Conservation (phyloP, 2,329 filamentous ascomycete genomes). For the Claviceps africana region DNA sequence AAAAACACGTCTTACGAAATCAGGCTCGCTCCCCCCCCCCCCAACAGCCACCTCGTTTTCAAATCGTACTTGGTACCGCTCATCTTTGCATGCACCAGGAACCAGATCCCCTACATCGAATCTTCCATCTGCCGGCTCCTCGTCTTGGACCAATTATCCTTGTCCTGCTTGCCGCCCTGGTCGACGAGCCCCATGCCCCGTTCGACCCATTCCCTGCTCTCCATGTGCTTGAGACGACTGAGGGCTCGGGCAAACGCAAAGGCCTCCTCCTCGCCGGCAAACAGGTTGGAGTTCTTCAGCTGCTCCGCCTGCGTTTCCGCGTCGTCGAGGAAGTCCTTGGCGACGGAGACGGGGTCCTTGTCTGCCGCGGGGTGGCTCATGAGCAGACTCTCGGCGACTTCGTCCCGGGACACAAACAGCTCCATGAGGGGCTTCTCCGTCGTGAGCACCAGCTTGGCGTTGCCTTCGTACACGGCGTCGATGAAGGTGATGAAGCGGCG, state of each 20-base stretch:
- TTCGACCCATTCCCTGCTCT: constrained; percentile 88
- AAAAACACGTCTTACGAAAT: neutral
- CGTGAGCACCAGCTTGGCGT: constrained; percentile 91
- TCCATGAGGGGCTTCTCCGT: constrained; percentile 72
- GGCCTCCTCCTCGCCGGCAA: constrained; percentile 87
- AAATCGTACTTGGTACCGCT: too few species aligned
- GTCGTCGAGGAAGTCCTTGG: constrained; percentile 72
- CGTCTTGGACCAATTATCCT: constrained; percentile 50
- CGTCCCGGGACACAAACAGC: constrained; percentile 66
- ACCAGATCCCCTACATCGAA: constrained; percentile 34
- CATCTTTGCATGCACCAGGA: neutral
- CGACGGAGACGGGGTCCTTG: constrained; percentile 11
- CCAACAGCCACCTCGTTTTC: too few species aligned
- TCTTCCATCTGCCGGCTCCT: constrained; percentile 56
- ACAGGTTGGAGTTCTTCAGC: constrained; percentile 74
- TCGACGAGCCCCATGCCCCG: constrained; percentile 55
- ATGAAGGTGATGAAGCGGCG: constrained; percentile 94
- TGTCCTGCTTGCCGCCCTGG: constrained; percentile 49
- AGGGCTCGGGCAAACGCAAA: constrained; percentile 91
- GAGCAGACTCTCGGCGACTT: constrained; percentile 46
- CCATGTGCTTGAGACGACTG: constrained; percentile 80
- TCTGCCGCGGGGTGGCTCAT: constrained; percentile 20
- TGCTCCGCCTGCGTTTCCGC: constrained; percentile 71
- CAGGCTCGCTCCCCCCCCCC: too few species aligned
- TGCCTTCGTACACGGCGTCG: constrained; percentile 82